Conservation (phyloP, 2,329 filamentous ascomycete species). For the Emericellopsis cladophorae region DNA sequence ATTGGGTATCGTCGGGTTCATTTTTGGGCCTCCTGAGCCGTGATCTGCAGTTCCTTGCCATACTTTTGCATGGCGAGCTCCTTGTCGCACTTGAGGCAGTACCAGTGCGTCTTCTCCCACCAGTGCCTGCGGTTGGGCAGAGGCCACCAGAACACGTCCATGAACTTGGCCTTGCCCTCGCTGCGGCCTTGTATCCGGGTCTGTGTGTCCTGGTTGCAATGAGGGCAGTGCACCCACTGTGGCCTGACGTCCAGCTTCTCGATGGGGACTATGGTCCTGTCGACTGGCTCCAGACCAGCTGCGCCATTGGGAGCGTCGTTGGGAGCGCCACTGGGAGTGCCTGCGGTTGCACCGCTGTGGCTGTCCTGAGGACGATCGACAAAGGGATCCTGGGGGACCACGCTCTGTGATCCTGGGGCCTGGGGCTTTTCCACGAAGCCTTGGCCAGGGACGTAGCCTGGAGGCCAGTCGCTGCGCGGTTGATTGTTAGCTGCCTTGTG, state of each 20-base stretch:
- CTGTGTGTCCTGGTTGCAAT: slow-evolving; percentile 8
- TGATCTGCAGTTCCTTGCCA: slow-evolving; percentile 2
- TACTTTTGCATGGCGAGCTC: slow-evolving; percentile 8
- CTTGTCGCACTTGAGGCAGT: slow-evolving; percentile 10
- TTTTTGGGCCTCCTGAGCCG: neutral
- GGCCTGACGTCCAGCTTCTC: slow-evolving; percentile 6
- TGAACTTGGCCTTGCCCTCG: slow-evolving; percentile 9
- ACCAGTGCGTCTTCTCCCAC: slow-evolving; percentile 11
- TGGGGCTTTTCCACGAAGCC: neutral
- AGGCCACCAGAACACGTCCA: slow-evolving; percentile 11
- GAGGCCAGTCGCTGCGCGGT: slow-evolving; percentile 1
- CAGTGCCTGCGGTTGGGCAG: slow-evolving; percentile 12
- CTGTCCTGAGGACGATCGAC: too few relatives aligned
- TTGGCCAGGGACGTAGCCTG: slow-evolving; percentile 1
- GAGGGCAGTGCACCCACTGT: slow-evolving; percentile 12
- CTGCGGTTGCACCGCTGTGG: neutral
- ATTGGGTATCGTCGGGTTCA: too few relatives aligned
- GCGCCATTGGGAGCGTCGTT: neutral
- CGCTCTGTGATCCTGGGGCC: too few relatives aligned
- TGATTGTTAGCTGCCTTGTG: too few relatives aligned
- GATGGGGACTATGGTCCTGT: slow-evolving; percentile 5
- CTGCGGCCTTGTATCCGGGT: slow-evolving; percentile 7
- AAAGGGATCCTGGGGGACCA: neutral
- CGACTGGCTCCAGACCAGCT: neutral
- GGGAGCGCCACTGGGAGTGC: neutral